Conservation (phyloP, 108 stramenopile species). For the Pinguiococcus pyrenoidosus region DNA sequence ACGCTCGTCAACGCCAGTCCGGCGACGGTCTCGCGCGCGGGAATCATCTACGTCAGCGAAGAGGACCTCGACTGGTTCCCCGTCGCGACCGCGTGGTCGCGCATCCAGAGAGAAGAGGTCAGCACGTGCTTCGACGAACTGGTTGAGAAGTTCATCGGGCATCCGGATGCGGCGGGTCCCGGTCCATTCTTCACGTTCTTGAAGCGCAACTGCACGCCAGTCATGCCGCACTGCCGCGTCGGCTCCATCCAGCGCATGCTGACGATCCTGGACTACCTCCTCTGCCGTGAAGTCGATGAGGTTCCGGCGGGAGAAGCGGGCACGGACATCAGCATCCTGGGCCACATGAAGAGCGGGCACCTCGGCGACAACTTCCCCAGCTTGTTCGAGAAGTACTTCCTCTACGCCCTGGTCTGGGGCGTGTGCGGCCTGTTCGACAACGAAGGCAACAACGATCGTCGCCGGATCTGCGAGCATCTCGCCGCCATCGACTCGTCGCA, state of each 20-base stretch:
- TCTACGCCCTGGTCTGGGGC: conserved; percentile 27
- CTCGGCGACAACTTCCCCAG: too few species aligned
- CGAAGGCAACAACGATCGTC: conserved; percentile 23
- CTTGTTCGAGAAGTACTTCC: conserved; percentile 24
- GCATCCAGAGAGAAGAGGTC: conserved; percentile 12
- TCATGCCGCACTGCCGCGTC: conserved; percentile 30
- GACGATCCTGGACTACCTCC: background rate
- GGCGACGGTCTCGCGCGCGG: conserved; percentile 46
- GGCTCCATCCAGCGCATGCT: conserved; percentile 13
- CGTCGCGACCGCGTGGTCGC: conserved; percentile 32
- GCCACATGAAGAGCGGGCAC: too few species aligned
- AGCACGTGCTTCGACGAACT: conserved; percentile 25
- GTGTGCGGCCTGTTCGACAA: conserved; percentile 31
- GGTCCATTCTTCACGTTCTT: conserved; percentile 30
- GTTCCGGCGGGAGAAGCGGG: too few species aligned
- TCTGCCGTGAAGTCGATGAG: too few species aligned
- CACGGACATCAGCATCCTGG: too few species aligned
- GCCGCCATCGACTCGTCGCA: background rate
- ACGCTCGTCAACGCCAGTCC: conserved; percentile 47
- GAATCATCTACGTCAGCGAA: conserved; percentile 49
- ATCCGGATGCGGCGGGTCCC: too few species aligned
- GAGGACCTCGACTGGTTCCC: conserved; percentile 50
- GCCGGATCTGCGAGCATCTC: conserved; percentile 17
- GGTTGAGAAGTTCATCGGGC: conserved; percentile 4
- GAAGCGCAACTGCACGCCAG: conserved; percentile 12